phyloP scores from a whole-genome alignment of 2,329 filamentous ascomycete genomes.

The Knufia fluminis region DNA sequence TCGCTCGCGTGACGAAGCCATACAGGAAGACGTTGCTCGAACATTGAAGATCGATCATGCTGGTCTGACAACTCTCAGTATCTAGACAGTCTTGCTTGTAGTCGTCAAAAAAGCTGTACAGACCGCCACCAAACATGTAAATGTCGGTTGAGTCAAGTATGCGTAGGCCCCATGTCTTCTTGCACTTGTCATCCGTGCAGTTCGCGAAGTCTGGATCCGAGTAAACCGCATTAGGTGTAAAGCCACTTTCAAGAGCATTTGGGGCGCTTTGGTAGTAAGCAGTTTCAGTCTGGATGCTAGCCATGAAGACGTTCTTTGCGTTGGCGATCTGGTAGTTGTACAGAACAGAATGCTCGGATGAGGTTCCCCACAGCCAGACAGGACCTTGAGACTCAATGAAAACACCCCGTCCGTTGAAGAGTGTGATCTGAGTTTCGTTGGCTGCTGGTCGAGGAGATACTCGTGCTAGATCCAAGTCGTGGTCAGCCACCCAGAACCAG shows the following conservation, averaged over 20 bases:
- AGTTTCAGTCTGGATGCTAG: slow-evolving; percentile 79
- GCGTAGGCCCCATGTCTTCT: slow-evolving; percentile 69
- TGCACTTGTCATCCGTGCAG: slow-evolving; percentile 50
- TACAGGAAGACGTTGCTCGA: slow-evolving; percentile 52
- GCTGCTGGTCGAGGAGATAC: slow-evolving; percentile 30
- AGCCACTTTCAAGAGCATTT: slow-evolving; percentile 65
- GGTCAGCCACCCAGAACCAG: slow-evolving; percentile 86
- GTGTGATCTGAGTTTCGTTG: slow-evolving; percentile 48
- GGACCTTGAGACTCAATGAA: slow-evolving; percentile 68
- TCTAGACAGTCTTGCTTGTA: slow-evolving; percentile 62
- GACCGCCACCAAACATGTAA: slow-evolving; percentile 61
- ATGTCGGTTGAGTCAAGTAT: slow-evolving; percentile 58
- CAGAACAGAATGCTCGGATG: slow-evolving; percentile 50
- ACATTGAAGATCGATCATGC: slow-evolving; percentile 65
- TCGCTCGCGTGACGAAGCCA: slow-evolving; percentile 65
- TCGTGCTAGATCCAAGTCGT: slow-evolving; percentile 69
- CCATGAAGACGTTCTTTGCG: slow-evolving; percentile 72
- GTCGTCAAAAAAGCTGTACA: slow-evolving; percentile 80
- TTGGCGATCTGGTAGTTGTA: slow-evolving; percentile 78
- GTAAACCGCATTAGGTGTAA: slow-evolving; percentile 48
- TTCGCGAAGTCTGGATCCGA: slow-evolving; percentile 61
- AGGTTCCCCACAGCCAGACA: slow-evolving; percentile 72
- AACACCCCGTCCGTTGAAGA: slow-evolving; percentile 82
- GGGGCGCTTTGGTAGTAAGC: slow-evolving; percentile 68
- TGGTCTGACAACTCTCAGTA: slow-evolving; percentile 62